Percentiles rank a stretch among this genome's conserved stretches.
phyloP scores from a whole-genome alignment of 805 yeast species.

The Kluyveromyces nonfermentans region DNA sequence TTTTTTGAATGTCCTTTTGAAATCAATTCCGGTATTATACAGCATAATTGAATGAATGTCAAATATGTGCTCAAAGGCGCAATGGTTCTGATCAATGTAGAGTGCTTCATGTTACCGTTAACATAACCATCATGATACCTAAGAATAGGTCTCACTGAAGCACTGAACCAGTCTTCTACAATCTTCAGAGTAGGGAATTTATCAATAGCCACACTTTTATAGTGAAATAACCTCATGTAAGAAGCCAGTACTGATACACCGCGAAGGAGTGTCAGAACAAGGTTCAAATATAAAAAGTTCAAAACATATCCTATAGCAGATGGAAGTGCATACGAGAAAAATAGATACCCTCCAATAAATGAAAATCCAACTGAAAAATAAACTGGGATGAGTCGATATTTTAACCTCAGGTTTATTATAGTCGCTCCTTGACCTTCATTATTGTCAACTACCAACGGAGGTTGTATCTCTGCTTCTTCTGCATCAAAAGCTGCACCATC shows the following conservation, averaged over 20 bases:
- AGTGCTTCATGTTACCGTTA: constrained; percentile 13
- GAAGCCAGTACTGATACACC: background rate
- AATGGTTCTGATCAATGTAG: constrained; percentile 18
- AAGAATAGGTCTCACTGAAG: constrained; percentile 6
- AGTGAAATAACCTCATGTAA: background rate
- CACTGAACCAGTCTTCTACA: constrained; percentile 11
- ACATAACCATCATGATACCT: constrained; percentile 14
- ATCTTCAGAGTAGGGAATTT: constrained; percentile 4
- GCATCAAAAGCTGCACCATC: constrained; percentile 6
- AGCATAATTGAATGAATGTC: constrained; percentile 18
- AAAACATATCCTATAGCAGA: constrained; percentile 35
- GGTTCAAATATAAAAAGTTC: constrained; percentile 1
- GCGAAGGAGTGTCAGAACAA: background rate
- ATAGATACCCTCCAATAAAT: constrained; percentile 29
- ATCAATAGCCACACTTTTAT: constrained; percentile 1
- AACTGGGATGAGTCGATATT: constrained; percentile 14
- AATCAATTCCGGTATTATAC: constrained; percentile 17
- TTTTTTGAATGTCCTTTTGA: constrained; percentile 20
- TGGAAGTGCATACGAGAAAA: constrained; percentile 39
- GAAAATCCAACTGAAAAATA: constrained; percentile 24
- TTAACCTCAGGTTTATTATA: constrained; percentile 19
- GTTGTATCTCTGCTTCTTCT: constrained; percentile 11
- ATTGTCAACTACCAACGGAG: constrained; percentile 4
- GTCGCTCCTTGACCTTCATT: constrained; percentile 21
- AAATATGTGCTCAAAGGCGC: constrained; percentile 24